These are phyloP conservation scores for Cyclotella distinguenda DNA, from an alignment of 108 stramenopile genomes.

Conservation along the genomic window DNA sequence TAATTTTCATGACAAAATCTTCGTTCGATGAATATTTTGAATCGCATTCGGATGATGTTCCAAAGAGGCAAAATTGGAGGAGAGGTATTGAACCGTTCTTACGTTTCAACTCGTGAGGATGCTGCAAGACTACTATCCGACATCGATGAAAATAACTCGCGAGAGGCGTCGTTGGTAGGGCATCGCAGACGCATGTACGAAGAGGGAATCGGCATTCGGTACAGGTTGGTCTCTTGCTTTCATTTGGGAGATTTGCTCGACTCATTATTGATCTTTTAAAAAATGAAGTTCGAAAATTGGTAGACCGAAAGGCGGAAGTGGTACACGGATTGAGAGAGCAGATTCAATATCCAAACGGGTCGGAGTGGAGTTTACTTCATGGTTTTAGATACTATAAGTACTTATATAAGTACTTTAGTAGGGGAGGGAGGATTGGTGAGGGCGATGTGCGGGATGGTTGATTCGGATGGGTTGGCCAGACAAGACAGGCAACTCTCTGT, in stretches of 20 bases:
- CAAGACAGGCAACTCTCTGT: no score
- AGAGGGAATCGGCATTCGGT: slow-evolving; percentile 50
- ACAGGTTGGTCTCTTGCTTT: slow-evolving; percentile 45
- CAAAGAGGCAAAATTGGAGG: slow-evolving; percentile 58
- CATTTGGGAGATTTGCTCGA: not conserved
- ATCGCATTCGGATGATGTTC: not conserved
- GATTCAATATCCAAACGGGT: no score
- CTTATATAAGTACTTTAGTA: no score
- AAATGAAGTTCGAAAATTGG: no score
- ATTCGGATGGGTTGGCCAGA: no score
- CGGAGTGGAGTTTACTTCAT: no score
- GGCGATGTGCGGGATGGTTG: no score
- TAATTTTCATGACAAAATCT: slow-evolving; percentile 43
- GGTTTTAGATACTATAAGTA: no score
- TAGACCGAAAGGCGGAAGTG: no score
- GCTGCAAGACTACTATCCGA: slow-evolving; percentile 63
- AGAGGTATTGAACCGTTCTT: slow-evolving; percentile 75
- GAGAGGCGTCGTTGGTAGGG: slow-evolving; percentile 48
- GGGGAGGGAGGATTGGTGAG: no score
- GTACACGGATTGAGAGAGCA: no score
- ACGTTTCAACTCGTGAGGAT: slow-evolving; percentile 68
- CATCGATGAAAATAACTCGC: slow-evolving; percentile 24
- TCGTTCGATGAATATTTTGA: not conserved
- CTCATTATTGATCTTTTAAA: no score
- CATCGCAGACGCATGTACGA: slow-evolving; percentile 61